Conservation (phyloP, 345 rosid species). For the Ceriops tagal region DNA sequence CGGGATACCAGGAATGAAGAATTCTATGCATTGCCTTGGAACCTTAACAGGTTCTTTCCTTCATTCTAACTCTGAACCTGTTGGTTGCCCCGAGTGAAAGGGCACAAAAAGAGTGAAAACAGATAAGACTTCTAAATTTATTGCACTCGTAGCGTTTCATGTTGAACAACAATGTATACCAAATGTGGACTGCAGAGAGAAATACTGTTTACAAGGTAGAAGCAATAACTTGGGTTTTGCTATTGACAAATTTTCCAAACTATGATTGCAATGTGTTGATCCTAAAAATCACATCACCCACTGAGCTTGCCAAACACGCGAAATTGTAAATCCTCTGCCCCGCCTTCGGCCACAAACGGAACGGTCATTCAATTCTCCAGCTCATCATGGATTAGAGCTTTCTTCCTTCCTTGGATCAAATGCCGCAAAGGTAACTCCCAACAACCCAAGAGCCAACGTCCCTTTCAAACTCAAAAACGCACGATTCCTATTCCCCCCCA, state of each 20-base stretch:
- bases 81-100: not conserved
- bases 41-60: conserved; percentile 84
- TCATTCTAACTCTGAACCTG: conserved; percentile 38
- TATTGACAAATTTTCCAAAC: not conserved
- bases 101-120: not conserved
- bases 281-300: too few relatives aligned
- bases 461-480: too few relatives aligned
- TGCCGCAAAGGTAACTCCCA: too few relatives aligned
- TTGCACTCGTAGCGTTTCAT: not conserved
- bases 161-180: not conserved
- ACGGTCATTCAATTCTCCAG: too few relatives aligned
- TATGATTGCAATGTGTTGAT: not conserved
- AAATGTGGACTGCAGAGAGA: not conserved
- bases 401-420: too few relatives aligned
- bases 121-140: not conserved
- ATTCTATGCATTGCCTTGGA: conserved; percentile 68
- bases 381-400: too few relatives aligned
- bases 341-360: too few relatives aligned
- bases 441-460: too few relatives aligned
- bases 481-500: too few relatives aligned
- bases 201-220: not conserved
- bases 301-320: not conserved
- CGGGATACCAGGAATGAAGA: conserved; percentile 63
- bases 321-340: too few relatives aligned
- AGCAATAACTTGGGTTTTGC: too few relatives aligned